Evolutionary conservation across 2,329 filamentous ascomycete genomes (phyloP).

Genomic region (Coniella lustricola): DNA sequence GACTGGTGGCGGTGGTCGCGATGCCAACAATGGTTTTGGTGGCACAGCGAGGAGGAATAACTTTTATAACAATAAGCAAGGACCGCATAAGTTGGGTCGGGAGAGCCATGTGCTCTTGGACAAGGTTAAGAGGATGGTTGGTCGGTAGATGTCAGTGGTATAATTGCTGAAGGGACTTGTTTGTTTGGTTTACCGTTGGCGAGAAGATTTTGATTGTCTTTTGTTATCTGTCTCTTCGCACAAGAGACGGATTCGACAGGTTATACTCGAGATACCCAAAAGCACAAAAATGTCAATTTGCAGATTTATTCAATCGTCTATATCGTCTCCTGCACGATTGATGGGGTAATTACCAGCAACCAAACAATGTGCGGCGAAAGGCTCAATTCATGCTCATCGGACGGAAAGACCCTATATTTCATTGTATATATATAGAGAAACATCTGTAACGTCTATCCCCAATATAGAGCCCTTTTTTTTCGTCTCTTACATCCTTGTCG

Average conservation of each 20-base stretch:
- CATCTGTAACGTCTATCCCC: too few relatives aligned
- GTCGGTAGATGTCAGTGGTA: constrained; percentile 20
- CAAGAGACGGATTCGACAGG: neutral
- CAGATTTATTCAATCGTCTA: too few relatives aligned
- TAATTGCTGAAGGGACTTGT: too few relatives aligned
- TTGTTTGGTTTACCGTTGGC: neutral
- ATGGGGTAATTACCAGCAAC: too few relatives aligned
- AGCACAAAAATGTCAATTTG: neutral
- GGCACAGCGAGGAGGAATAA: neutral
- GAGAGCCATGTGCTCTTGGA: constrained; percentile 74
- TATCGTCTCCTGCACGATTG: too few relatives aligned
- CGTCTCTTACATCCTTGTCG: too few relatives aligned
- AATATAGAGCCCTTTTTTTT: too few relatives aligned
- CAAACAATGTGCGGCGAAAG: neutral
- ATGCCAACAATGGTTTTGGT: constrained; percentile 48
- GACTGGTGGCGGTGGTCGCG: constrained; percentile 21
- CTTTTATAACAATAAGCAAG: constrained; percentile 41
- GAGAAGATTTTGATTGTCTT: too few relatives aligned
- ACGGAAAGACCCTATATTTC: too few relatives aligned
- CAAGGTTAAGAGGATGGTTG: constrained; percentile 68
- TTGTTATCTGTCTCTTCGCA: too few relatives aligned
- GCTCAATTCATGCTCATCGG: neutral
- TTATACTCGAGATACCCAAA: neutral
- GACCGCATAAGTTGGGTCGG: constrained; percentile 71
- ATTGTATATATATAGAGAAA: too few relatives aligned